Percentiles rank a stretch among this genome's conserved stretches.
Conservation (phyloP, 2,329 filamentous ascomycete genomes). For the Geosmithia putterillii region DNA sequence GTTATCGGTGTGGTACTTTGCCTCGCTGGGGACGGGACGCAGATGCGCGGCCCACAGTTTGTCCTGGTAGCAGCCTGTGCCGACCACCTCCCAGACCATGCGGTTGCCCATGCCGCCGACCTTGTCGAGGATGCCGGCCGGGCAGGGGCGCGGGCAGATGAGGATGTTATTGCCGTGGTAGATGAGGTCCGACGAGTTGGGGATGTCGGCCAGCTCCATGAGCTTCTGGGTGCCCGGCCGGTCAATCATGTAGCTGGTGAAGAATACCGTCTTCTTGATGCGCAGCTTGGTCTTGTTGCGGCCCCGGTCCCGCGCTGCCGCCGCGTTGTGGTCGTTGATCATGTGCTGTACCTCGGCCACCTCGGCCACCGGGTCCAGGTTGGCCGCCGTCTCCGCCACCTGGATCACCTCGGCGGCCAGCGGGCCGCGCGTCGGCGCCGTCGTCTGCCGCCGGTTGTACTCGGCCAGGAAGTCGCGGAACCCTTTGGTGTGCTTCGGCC, state of each 20-base stretch:
- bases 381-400: slow-evolving; percentile 63
- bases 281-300: slow-evolving; percentile 34
- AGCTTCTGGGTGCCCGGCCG: slow-evolving; percentile 60
- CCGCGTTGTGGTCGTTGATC: slow-evolving; percentile 74
- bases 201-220: slow-evolving; percentile 55
- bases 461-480: slow-evolving; percentile 77
- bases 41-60: slow-evolving; percentile 80
- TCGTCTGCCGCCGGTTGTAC: slow-evolving; percentile 53
- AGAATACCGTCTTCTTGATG: slow-evolving; percentile 81
- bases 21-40: slow-evolving; percentile 54
- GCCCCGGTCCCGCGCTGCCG: slow-evolving; percentile 20
- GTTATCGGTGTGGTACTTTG: slow-evolving; percentile 68
- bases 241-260: slow-evolving; percentile 80
- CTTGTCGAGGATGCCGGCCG: slow-evolving; percentile 61
- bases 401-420: slow-evolving; percentile 73
- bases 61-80: slow-evolving; percentile 62
- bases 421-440: slow-evolving; percentile 42
- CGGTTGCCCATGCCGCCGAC: slow-evolving; percentile 79
- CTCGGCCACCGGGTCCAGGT: slow-evolving; percentile 67
- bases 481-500: slow-evolving; percentile 56
- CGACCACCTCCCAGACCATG: slow-evolving; percentile 73
- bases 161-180: slow-evolving; percentile 82
- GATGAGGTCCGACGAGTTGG: slow-evolving; percentile 56
- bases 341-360: slow-evolving; percentile 77
- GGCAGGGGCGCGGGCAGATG: slow-evolving; percentile 69